phyloP scores from a whole-genome alignment of 1,284 basidiomycete genomes.

The Austroboletus olivaceoglutinosus region DNA sequence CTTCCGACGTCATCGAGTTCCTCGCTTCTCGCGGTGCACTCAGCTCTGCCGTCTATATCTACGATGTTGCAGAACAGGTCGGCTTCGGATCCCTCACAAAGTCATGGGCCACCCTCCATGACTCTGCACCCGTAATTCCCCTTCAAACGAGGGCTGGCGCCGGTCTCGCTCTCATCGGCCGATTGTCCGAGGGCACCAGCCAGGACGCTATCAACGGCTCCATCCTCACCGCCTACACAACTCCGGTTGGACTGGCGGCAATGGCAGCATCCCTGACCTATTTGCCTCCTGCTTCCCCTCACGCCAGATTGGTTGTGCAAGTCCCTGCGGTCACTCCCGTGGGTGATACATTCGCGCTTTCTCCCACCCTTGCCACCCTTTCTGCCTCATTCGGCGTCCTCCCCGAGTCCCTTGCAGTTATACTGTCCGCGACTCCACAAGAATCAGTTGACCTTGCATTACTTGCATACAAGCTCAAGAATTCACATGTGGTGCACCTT shows the following conservation, averaged over 20 bases:
- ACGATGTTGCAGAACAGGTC: conserved; percentile 76
- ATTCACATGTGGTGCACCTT: conserved; percentile 70
- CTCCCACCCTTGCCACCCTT: conserved; percentile 69
- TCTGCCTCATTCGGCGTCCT: conserved; percentile 58
- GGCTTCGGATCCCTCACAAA: conserved; percentile 74
- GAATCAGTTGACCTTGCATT: conserved; percentile 73
- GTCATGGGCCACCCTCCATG: conserved; percentile 47
- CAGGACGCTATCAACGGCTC: conserved; percentile 55
- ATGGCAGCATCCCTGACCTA: conserved; percentile 73
- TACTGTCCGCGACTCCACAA: conserved; percentile 79
- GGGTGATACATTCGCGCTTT: conserved; percentile 65
- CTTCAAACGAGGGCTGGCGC: conserved; percentile 89
- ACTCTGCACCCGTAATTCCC: conserved; percentile 57
- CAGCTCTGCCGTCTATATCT: conserved; percentile 72
- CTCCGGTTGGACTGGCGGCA: conserved; percentile 69
- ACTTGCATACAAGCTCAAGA: conserved; percentile 61
- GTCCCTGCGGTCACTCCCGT: conserved; percentile 69
- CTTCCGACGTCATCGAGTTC: conserved; percentile 66
- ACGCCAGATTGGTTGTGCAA: conserved; percentile 73
- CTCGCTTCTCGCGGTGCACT: conserved; percentile 52
- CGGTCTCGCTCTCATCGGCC: conserved; percentile 79
- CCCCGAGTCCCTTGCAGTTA: conserved; percentile 70
- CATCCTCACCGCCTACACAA: conserved; percentile 73
- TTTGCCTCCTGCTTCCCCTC: conserved; percentile 58
- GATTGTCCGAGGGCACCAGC: conserved; percentile 76